These are phyloP conservation scores for Crucihimalaya himalaica DNA, from an alignment of 345 rosid genomes.

Conservation along the genomic window DNA sequence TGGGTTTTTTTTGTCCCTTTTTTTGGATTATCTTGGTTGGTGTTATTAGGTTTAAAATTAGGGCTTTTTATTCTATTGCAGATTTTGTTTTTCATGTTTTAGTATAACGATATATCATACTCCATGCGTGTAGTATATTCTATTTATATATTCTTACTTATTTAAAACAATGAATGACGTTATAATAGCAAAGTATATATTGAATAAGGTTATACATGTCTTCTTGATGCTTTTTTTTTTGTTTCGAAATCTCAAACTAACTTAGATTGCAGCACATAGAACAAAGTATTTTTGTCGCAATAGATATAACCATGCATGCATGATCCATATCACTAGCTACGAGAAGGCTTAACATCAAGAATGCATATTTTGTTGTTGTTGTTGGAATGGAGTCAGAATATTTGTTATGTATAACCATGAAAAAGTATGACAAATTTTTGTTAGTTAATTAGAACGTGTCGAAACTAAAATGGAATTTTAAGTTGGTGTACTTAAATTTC, in stretches of 20 bases:
- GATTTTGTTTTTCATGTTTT: not conserved
- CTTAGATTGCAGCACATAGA: slow-evolving; percentile 19
- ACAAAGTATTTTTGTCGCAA: not conserved
- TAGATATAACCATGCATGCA: not conserved
- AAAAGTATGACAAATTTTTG: not conserved
- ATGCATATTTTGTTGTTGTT: not conserved
- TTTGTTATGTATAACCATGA: slow-evolving; percentile 1
- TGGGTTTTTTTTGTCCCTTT: not conserved
- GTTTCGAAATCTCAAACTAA: not conserved
- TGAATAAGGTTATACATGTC: no score
- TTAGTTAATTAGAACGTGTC: not conserved
- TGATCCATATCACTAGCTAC: slow-evolving; percentile 11
- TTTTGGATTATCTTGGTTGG: slow-evolving; percentile 37
- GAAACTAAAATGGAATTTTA: not conserved
- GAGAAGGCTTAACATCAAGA: not conserved
- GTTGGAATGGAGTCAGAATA: not conserved
- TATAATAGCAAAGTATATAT: not conserved
- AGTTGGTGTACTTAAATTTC: not conserved
- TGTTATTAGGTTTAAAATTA: slow-evolving; percentile 19
- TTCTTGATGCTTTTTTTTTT: no score
- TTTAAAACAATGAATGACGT: not conserved
- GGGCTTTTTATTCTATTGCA: slow-evolving; percentile 15
- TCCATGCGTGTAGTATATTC: slow-evolving; percentile 19
- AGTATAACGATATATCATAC: slow-evolving; percentile 28
- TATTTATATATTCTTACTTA: not conserved